Evolutionary conservation across 2,329 filamentous ascomycete species (phyloP).

Genomic region (Cercospora beticola): DNA sequence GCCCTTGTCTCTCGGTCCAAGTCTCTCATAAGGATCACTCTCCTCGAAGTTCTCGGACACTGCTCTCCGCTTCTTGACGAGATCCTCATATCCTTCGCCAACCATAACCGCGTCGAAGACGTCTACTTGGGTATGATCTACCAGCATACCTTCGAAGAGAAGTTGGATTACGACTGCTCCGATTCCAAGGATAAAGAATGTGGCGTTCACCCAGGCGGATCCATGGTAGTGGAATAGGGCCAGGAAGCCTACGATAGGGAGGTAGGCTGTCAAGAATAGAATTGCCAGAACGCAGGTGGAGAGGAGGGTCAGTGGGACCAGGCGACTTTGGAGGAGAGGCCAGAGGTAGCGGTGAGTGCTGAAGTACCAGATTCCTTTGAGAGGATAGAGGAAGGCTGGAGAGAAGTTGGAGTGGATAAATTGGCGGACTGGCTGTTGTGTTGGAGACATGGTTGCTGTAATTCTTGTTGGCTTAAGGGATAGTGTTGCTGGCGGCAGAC

Average conservation of each 20-base stretch:
- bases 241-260: constrained; percentile 86
- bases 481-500: not conserved
- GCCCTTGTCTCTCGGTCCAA: constrained; percentile 75
- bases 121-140: constrained; percentile 73
- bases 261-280: constrained; percentile 82
- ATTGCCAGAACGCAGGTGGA: constrained; percentile 80
- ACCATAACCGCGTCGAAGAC: constrained; percentile 82
- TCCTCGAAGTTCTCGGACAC: constrained; percentile 70
- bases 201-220: constrained; percentile 85
- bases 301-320: constrained; percentile 78
- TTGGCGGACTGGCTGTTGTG: constrained; percentile 14
- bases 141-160: constrained; percentile 53
- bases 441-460: constrained; percentile 7
- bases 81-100: constrained; percentile 66
- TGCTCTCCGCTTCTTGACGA: constrained; percentile 61
- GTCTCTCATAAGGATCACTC: constrained; percentile 70
- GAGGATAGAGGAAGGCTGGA: constrained; percentile 37
- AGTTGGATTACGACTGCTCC: constrained; percentile 61
- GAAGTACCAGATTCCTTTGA: constrained; percentile 77
- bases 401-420: constrained; percentile 38
- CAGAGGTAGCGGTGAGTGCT: constrained; percentile 73
- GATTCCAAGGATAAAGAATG: constrained; percentile 75
- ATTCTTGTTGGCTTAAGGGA: not conserved
- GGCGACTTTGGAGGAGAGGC: constrained; percentile 72
- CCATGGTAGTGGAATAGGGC: constrained; percentile 76